Percentiles rank a stretch among this genome's conserved stretches.
These are phyloP conservation scores for Neolentinus lepideus DNA, from an alignment of 1,284 basidiomycete genomes.

Conservation along the genomic window DNA sequence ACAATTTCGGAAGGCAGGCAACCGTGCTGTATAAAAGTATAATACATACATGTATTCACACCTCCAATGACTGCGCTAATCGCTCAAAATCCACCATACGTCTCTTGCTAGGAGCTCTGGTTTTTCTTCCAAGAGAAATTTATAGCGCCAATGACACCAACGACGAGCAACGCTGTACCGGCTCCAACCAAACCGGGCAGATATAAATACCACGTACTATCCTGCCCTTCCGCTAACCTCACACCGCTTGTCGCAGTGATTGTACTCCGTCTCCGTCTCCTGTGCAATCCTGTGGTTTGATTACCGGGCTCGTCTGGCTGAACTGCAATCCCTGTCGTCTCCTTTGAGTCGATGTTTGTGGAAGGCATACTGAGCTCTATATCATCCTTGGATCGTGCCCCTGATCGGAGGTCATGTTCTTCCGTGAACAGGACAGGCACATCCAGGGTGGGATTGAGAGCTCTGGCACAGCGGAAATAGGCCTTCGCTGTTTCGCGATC, in stretches of 20 bases:
- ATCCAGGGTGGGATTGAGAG: conserved; percentile 52
- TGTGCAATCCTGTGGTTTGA: conserved; percentile 12
- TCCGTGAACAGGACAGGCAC: conserved; percentile 56
- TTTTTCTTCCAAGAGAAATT: conserved; percentile 66
- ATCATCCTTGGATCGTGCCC: conserved; percentile 10
- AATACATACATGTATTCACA: too few relatives aligned
- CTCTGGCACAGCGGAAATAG: conserved; percentile 63
- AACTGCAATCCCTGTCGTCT: not conserved
- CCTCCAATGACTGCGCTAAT: too few relatives aligned
- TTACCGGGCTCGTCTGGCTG: not conserved
- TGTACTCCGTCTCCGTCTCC: conserved; percentile 29
- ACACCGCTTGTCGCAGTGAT: conserved; percentile 8
- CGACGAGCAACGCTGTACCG: conserved; percentile 69
- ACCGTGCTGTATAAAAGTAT: not conserved
- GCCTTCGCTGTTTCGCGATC: conserved; percentile 60
- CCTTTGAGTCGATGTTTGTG: conserved; percentile 8
- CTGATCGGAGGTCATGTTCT: conserved; percentile 23
- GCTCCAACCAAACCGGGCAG: conserved; percentile 70
- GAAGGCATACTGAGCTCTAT: conserved; percentile 41
- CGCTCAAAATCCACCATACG: not conserved
- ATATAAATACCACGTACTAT: conserved; percentile 70
- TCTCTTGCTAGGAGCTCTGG: not conserved
- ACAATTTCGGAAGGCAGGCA: too few relatives aligned
- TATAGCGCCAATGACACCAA: conserved; percentile 66
- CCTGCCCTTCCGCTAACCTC: conserved; percentile 38